Evolutionary conservation across 2,329 filamentous ascomycete genomes (phyloP).

Genomic region (Pseudohalonectria lignicola): DNA sequence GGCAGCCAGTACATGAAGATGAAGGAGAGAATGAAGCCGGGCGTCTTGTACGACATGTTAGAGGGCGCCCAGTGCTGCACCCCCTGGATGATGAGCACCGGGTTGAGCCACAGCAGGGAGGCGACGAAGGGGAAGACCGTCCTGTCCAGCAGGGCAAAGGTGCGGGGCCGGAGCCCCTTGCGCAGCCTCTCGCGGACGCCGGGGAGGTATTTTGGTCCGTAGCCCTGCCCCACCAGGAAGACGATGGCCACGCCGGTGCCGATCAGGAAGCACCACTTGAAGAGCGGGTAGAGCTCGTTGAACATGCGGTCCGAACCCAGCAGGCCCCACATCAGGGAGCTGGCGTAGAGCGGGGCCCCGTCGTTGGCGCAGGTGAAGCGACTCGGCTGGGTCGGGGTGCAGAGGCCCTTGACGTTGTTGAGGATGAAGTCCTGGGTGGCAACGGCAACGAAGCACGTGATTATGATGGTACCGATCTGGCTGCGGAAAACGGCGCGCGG

Average conservation of each 20-base stretch:
- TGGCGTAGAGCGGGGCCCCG: slow-evolving; percentile 17
- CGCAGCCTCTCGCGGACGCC: neutral
- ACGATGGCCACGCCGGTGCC: slow-evolving; percentile 5
- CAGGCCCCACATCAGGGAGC: slow-evolving; percentile 23
- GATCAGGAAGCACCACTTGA: slow-evolving; percentile 6
- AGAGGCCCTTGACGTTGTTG: slow-evolving; percentile 17
- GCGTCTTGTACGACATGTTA: slow-evolving; percentile 10
- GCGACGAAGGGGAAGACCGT: slow-evolving; percentile 1
- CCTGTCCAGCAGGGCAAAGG: neutral
- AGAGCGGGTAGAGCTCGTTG: slow-evolving; percentile 4
- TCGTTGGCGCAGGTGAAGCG: slow-evolving; percentile 22
- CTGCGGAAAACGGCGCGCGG: slow-evolving; percentile 26
- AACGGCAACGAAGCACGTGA: slow-evolving; percentile 26
- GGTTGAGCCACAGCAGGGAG: slow-evolving; percentile 5
- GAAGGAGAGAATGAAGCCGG: slow-evolving; percentile 10
- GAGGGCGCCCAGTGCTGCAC: slow-evolving; percentile 5
- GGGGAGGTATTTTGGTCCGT: neutral
- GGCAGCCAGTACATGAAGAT: slow-evolving; percentile 14
- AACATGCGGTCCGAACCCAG: slow-evolving; percentile 8
- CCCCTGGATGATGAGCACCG: slow-evolving; percentile 5
- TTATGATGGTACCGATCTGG: slow-evolving; percentile 31
- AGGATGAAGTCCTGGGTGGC: slow-evolving; percentile 30
- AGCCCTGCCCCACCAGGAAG: slow-evolving; percentile 4
- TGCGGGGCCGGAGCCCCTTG: neutral
- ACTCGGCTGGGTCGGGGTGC: slow-evolving; percentile 12